Evolutionary conservation across 257 asterid genomes (phyloP), one percentile per base, ranked within the genome.

Genomic region (Rubia yunnanensis): DNA sequence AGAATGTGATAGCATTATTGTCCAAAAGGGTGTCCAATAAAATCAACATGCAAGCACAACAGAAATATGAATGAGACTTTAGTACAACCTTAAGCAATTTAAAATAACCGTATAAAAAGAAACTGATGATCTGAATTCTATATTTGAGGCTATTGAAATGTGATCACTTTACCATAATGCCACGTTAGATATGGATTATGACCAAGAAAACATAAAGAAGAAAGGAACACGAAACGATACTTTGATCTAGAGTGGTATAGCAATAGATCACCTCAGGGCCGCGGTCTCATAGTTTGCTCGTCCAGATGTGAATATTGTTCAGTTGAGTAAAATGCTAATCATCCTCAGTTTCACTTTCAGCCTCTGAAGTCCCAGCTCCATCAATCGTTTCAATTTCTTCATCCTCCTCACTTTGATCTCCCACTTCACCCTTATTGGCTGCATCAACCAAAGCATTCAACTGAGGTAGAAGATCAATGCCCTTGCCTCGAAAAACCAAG

Each of bases 401-500:
- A 15, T 67, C 70, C 81, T 20, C 57, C 8, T 73, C 77, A 22
- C 55, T 74, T 62, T 70, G 76, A 27, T 72, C 74, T 66, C 56
- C 79, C 38, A 46, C 72, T 7, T 50, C 63, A 54, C 66, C 67
- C 46, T 60, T 23, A 22, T 10, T 82, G 28, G n/a, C 79, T 55
- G 77, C 72, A 60, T 84, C 83, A 60, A 76, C 77, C 44, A 78
- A 68, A 72, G 44, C 72, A 39, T 85, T 84, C 10, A 83, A 78
- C 72, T 69, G 77, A 44, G 90, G 76, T 35, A 92, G 71, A 70
- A 85, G 70, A 17, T 81, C 95, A 18, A 77, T 63, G 22, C 92
- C 96, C 74, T 80, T 89, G 79, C 68, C 75, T 60, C 96, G 86
- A 71, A 72, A 87, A 60, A 92, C 73, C 65, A 89, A 74, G 20